These are phyloP conservation scores for Trichoderma erinaceum DNA, from an alignment of 495 filamentous ascomycete species.

Conservation along the genomic window DNA sequence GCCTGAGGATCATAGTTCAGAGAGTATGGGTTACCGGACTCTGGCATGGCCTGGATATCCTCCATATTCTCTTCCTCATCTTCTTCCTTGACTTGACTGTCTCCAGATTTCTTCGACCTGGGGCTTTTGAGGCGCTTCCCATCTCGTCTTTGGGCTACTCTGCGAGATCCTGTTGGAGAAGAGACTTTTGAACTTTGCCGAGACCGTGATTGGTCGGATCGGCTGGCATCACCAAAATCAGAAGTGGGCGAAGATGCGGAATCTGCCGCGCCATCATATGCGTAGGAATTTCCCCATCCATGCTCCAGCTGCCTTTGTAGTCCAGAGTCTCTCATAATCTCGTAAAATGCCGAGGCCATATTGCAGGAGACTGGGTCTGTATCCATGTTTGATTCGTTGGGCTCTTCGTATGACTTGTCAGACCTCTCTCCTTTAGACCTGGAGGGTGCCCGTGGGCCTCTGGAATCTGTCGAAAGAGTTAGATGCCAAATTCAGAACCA, in stretches of 20 bases:
- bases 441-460: background rate
- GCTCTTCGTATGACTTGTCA: background rate
- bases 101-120: background rate
- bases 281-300: background rate
- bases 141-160: background rate
- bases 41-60: background rate
- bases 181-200: background rate
- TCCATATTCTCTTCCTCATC: background rate
- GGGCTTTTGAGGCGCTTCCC: background rate
- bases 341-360: background rate
- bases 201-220: background rate
- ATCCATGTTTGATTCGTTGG: background rate
- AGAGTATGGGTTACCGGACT: background rate
- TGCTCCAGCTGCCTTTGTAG: constrained; percentile 1
- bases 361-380: background rate
- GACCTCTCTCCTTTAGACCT: background rate
- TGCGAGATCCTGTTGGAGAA: background rate
- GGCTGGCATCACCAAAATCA: background rate
- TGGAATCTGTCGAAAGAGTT: background rate
- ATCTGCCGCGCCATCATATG: background rate
- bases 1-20: background rate
- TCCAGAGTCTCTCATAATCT: background rate
- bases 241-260: background rate
- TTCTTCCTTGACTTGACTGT: background rate
- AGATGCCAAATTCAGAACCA: background rate